Conservation (phyloP, 371 early-diverging fungal genomes). For the Rhizomucor pusillus region DNA sequence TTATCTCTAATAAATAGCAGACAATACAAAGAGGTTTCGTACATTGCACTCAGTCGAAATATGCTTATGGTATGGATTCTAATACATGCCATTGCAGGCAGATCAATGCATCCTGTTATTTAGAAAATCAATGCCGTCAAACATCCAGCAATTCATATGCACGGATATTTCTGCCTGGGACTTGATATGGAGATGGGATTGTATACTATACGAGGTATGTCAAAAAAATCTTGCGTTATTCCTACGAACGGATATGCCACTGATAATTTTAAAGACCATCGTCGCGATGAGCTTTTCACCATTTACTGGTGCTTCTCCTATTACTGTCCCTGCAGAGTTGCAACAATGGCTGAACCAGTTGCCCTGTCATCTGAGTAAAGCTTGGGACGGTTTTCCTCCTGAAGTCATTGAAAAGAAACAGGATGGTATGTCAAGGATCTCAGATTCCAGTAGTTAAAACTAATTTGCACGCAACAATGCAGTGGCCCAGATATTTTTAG, state of each 20-base stretch:
- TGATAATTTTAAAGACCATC: conserved; percentile 26
- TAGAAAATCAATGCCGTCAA: not conserved
- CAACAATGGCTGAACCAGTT: conserved; percentile 39
- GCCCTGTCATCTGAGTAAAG: conserved; percentile 20
- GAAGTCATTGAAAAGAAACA: conserved; percentile 34
- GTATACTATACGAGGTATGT: conserved; percentile 46
- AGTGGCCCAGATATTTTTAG: not conserved
- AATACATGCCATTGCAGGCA: not conserved
- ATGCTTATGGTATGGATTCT: too few relatives aligned
- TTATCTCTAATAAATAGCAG: too few relatives aligned
- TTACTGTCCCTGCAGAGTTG: conserved; percentile 24
- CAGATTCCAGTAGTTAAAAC: not conserved
- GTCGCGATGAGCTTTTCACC: conserved; percentile 34
- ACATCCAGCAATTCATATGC: conserved; percentile 26
- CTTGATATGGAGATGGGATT: conserved; percentile 50
- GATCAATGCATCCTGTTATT: not conserved
- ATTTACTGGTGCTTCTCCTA: conserved; percentile 23
- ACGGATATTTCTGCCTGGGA: conserved; percentile 10
- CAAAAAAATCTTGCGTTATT: not conserved
- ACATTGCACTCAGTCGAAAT: too few relatives aligned
- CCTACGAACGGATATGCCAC: not conserved
- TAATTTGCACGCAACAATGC: not conserved
- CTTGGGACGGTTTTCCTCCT: conserved; percentile 28
- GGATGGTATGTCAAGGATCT: not conserved
- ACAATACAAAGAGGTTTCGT: too few relatives aligned